Conservation (phyloP, 2,329 filamentous ascomycete genomes). For the Sclerotiophoma versabilis region DNA sequence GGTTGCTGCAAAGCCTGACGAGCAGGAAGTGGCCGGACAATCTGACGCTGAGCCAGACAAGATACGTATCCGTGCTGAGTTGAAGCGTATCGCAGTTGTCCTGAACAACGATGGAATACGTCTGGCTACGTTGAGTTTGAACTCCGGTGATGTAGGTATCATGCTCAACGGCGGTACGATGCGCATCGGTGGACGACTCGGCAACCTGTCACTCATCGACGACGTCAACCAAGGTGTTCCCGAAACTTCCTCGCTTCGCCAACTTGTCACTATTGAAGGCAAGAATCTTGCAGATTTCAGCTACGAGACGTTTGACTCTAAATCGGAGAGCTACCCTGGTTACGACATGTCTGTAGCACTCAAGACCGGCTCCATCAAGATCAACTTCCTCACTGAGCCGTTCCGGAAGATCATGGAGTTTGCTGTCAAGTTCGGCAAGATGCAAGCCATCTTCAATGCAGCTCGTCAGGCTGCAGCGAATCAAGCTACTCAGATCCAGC, state of each 20-base stretch:
- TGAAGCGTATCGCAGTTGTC: conserved; percentile 92
- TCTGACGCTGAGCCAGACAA: conserved; percentile 66
- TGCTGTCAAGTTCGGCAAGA: conserved; percentile 97
- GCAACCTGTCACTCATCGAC: conserved; percentile 86
- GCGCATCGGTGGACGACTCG: conserved; percentile 84
- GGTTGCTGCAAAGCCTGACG: conserved; percentile 39
- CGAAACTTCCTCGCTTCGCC: conserved; percentile 78
- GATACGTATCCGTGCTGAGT: conserved; percentile 89
- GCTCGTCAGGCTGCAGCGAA: conserved; percentile 92
- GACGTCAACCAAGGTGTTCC: conserved; percentile 92
- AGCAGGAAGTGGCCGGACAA: conserved; percentile 48
- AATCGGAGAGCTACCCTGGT: conserved; percentile 81
- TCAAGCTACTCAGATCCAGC: conserved; percentile 91
- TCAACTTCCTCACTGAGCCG: conserved; percentile 96
- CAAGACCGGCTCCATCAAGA: conserved; percentile 90
- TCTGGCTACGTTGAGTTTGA: conserved; percentile 89
- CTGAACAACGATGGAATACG: conserved; percentile 98
- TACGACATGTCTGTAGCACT: conserved; percentile 93
- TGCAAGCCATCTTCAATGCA: conserved; percentile 99
- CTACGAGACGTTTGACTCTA: conserved; percentile 91
- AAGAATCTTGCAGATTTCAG: conserved; percentile 96
- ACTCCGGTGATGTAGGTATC: conserved; percentile 88
- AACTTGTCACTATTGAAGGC: conserved; percentile 92
- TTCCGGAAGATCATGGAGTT: conserved; percentile 99
- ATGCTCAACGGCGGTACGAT: conserved; percentile 87